These are phyloP conservation scores for Lecanicillium sp. DNA, from an alignment of 2,329 filamentous ascomycete species.

Conservation along the genomic window DNA sequence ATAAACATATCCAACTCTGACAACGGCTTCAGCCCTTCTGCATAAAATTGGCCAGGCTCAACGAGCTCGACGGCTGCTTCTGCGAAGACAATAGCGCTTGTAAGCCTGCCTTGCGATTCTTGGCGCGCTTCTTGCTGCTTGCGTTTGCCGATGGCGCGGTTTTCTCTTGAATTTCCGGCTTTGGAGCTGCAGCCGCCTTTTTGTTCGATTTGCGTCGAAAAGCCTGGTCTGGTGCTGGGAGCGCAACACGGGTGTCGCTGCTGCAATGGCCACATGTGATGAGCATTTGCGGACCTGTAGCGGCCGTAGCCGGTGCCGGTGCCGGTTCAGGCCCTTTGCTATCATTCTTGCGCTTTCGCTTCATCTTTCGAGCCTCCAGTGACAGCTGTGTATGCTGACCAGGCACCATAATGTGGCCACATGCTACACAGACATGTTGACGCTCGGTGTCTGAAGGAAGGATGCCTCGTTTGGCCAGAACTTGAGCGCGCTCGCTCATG, in stretches of 20 bases:
- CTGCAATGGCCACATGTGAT: conserved; percentile 35
- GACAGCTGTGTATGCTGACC: conserved; percentile 35
- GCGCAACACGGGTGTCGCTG: conserved; percentile 30
- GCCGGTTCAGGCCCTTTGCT: too few species aligned
- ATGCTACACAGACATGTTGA: conserved; percentile 49
- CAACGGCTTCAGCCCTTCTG: conserved; percentile 12
- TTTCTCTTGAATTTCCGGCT: conserved; percentile 10
- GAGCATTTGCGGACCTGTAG: conserved; percentile 27
- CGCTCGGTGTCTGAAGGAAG: conserved; percentile 37
- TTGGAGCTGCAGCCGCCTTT: conserved; percentile 6
- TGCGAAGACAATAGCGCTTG: conserved; percentile 53
- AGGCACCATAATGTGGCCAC: conserved; percentile 51
- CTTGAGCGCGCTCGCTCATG: conserved; percentile 42
- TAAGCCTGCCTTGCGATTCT: conserved; percentile 56
- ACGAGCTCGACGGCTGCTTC: conserved; percentile 30
- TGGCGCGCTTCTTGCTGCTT: conserved; percentile 57
- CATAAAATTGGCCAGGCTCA: conserved; percentile 51
- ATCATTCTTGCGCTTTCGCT: neutral
- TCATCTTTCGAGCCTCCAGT: conserved; percentile 21
- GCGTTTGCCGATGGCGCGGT: conserved; percentile 39
- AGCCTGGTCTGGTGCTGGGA: conserved; percentile 29
- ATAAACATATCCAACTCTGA: too few species aligned
- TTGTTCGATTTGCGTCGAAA: conserved; percentile 18
- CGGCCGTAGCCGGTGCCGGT: neutral
- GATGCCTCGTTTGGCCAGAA: conserved; percentile 40